Conservation (phyloP, 768 basidiomycete species). For the Dictyophora rubrovolvata region DNA sequence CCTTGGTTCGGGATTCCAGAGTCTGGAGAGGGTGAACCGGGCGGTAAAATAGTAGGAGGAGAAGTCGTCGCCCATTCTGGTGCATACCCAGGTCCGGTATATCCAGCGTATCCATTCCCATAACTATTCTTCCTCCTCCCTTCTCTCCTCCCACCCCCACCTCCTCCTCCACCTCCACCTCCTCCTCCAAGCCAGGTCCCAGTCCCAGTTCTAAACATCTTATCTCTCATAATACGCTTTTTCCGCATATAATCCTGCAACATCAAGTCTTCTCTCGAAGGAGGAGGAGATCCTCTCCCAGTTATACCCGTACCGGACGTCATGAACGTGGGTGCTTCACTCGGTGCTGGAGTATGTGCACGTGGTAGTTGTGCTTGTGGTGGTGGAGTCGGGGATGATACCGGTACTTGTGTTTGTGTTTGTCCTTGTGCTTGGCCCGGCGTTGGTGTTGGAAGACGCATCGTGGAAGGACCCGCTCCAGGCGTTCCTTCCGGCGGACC, state of each 20-base stretch:
- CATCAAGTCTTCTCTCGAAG: not conserved
- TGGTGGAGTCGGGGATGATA: too few species aligned
- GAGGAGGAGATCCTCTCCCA: not conserved
- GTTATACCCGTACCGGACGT: not conserved
- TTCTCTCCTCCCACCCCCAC: too few species aligned
- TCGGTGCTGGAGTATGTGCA: not conserved
- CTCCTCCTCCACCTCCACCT: too few species aligned
- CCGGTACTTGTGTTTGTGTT: not conserved
- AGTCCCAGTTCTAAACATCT: not conserved
- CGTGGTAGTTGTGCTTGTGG: not conserved
- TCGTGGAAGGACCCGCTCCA: not conserved
- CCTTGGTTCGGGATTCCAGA: not conserved
- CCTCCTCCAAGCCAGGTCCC: too few species aligned
- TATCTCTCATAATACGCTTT: not conserved
- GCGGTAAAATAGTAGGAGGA: not conserved
- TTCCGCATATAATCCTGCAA: not conserved
- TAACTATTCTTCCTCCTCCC: too few species aligned
- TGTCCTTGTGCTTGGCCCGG: not conserved
- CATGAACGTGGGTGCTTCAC: not conserved
- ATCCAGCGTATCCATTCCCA: too few species aligned
- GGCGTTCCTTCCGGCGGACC: not conserved
- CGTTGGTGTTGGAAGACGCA: not conserved
- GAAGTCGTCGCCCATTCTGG: not conserved
- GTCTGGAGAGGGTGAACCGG: too few species aligned
- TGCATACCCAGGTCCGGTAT: too few species aligned